Conservation (phyloP, 805 yeast species). For the Spathaspora gorwiae region DNA sequence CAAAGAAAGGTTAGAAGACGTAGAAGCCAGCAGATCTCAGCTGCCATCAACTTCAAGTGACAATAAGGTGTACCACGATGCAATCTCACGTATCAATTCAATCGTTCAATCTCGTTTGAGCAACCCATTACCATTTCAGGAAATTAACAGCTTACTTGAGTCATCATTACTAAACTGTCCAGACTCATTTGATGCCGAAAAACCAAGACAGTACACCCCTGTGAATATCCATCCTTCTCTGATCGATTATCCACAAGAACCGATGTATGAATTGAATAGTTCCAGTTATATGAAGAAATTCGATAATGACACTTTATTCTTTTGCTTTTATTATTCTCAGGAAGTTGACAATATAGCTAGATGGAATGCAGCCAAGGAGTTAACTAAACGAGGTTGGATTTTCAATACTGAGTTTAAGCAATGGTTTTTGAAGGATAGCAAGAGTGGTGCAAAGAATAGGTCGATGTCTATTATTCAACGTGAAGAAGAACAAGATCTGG, state of each 20-base stretch:
- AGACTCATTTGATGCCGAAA: conserved; percentile 86
- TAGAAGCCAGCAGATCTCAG: conserved; percentile 2
- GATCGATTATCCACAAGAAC: conserved; percentile 84
- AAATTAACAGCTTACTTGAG: conserved; percentile 60
- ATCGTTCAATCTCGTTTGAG: conserved; percentile 40
- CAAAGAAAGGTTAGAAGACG: conserved; percentile 1
- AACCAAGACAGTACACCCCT: conserved; percentile 73
- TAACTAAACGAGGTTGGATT: conserved; percentile 77
- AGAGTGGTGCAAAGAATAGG: conserved; percentile 30
- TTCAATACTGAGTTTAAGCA: conserved; percentile 66
- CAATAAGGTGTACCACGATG: conserved; percentile 10
- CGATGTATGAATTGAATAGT: conserved; percentile 62
- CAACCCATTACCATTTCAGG: conserved; percentile 50
- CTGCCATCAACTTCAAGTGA: conserved; percentile 5
- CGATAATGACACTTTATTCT: conserved; percentile 84
- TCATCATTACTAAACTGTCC: conserved; percentile 85
- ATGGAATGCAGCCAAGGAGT: conserved; percentile 70
- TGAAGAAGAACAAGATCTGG: conserved; percentile 7
- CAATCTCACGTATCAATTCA: conserved; percentile 9
- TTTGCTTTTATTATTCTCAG: conserved; percentile 80
- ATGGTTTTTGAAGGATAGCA: conserved; percentile 75
- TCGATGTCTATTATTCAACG: conserved; percentile 17
- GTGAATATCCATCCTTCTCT: conserved; percentile 85
- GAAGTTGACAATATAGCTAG: conserved; percentile 29
- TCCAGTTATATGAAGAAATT: conserved; percentile 61